phyloP scores from a whole-genome alignment of 805 yeast genomes.

The Nakazawaea wickerhamii region DNA sequence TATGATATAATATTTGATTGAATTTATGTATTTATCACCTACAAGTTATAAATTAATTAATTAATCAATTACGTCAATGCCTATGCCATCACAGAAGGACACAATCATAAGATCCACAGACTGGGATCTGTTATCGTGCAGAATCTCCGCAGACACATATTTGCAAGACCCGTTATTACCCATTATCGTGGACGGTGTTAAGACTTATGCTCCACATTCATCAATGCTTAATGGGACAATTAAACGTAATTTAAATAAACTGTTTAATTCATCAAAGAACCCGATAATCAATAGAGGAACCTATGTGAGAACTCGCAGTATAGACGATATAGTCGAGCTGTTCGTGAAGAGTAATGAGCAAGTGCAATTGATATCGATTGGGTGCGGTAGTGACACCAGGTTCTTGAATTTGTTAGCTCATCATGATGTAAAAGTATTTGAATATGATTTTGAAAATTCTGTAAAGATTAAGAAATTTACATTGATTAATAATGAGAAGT shows the following conservation, averaged over 20 bases:
- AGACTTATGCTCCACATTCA: conserved; percentile 30
- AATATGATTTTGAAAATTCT: conserved; percentile 59
- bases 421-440: conserved; percentile 40
- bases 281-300: conserved; percentile 74
- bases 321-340: conserved; percentile 39
- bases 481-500: conserved; percentile 28
- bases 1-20: too few species aligned
- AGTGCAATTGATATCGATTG: conserved; percentile 62
- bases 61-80: not conserved
- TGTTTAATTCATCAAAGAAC: conserved; percentile 38
- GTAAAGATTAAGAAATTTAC: conserved; percentile 45
- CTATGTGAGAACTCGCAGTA: conserved; percentile 50
- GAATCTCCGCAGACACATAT: conserved; percentile 44
- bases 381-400: conserved; percentile 78
- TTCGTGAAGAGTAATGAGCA: conserved; percentile 30
- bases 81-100: conserved; percentile 10
- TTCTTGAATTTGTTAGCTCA: conserved; percentile 43
- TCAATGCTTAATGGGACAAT: conserved; percentile 27
- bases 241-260: conserved; percentile 32
- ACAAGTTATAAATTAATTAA: too few species aligned
- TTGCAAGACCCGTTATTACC: conserved; percentile 38
- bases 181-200: conserved; percentile 30
- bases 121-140: conserved; percentile 64
- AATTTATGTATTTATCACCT: too few species aligned
- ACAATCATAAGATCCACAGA: conserved; percentile 38